These are phyloP conservation scores for Solanum neorickii DNA, from an alignment of 257 asterid species.

Conservation along the genomic window DNA sequence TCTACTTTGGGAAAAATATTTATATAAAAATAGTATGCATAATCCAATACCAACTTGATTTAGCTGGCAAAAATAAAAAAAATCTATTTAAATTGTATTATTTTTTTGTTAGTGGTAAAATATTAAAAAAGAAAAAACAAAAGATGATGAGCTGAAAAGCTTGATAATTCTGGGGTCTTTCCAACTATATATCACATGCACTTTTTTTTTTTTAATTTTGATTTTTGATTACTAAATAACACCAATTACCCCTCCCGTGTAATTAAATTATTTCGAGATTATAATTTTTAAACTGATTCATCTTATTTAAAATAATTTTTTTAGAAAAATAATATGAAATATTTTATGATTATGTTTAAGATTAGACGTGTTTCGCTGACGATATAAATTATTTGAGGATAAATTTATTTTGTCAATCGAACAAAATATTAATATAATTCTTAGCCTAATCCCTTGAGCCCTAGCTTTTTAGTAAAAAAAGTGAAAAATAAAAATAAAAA, in stretches of 20 bases:
- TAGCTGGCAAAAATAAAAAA: not conserved
- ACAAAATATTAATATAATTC: no score
- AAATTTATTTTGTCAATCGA: no score
- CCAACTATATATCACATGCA: not conserved
- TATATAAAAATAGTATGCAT: not conserved
- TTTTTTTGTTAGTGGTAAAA: not conserved
- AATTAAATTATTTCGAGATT: not conserved
- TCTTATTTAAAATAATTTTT: not conserved
- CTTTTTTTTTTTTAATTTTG: not conserved
- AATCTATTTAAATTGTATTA: not conserved
- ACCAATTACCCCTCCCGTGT: not conserved
- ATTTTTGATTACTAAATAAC: not conserved
- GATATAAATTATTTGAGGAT: not conserved
- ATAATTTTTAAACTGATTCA: not conserved
- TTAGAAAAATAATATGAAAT: not conserved
- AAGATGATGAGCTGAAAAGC: not conserved
- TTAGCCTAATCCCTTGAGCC: no score
- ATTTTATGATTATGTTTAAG: not conserved
- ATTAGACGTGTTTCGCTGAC: not conserved
- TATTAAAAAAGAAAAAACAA: not conserved
- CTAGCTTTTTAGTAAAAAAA: no score
- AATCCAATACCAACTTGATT: not conserved
- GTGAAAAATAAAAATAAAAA: no score
- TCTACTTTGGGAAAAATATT: not conserved
- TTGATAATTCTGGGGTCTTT: not conserved